A percentile compares a stretch with the other conserved stretches of the same genome.
Conservation (phyloP, 2,329 filamentous ascomycete species). For the Aspergillus hiratsukae region DNA sequence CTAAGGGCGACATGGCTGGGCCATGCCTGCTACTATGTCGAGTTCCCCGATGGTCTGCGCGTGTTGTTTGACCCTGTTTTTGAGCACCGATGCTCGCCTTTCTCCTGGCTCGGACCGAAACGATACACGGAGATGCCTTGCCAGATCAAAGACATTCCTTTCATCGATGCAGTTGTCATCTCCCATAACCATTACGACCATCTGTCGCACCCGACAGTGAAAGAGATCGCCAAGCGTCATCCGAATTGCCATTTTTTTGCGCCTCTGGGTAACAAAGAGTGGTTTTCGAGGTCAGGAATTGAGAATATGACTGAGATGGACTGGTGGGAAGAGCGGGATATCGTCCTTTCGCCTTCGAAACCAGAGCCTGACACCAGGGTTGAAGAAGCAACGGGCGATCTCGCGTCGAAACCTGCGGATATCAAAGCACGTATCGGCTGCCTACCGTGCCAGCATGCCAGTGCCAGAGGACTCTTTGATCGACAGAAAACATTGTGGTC, state of each 20-base stretch:
- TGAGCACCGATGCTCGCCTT: conserved; percentile 76
- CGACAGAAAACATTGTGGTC: conserved; percentile 77
- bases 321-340: conserved; percentile 84
- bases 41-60: conserved; percentile 79
- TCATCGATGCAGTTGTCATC: conserved; percentile 59
- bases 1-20: conserved; percentile 91
- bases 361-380: conserved; percentile 24
- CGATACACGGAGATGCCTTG: conserved; percentile 76
- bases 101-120: conserved; percentile 66
- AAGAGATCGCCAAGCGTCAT: conserved; percentile 64
- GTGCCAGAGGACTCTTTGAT: conserved; percentile 65
- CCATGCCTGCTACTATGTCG: conserved; percentile 89
- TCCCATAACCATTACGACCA: conserved; percentile 94
- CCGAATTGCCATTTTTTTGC: conserved; percentile 85
- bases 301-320: conserved; percentile 81
- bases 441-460: conserved; percentile 80
- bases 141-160: conserved; percentile 69
- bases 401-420: conserved; percentile 27
- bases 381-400: conserved; percentile 20
- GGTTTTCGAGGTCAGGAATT: conserved; percentile 71
- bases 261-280: conserved; percentile 73
- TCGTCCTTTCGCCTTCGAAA: conserved; percentile 54
- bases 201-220: conserved; percentile 70
- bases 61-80: conserved; percentile 94
- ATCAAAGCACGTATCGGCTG: conserved; percentile 72